Base-by-base conservation (phyloP, 805 yeast genomes). In the Wickerhamomyces tratensis region DNA sequence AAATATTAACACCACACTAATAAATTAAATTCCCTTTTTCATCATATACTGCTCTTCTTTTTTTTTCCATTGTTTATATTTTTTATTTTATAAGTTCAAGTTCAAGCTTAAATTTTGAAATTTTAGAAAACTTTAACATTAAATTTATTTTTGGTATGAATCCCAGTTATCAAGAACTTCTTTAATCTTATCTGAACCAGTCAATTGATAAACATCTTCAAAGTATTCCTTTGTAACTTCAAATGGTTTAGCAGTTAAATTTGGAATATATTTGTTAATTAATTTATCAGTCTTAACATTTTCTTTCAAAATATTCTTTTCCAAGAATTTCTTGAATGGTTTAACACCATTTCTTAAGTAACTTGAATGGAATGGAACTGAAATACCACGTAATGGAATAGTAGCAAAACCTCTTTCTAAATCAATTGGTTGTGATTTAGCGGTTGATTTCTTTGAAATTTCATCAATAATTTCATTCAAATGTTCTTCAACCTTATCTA, bases 301-400 rank as follows among this genome's bases (percentile, higher is more conserved):
- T 56, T 87, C 85, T 71, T 84, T 86, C 49, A 95, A 83, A 59
- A 93, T 84, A 78, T 93, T 91, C 83, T 88, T 93, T 64, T 82
- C 81, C 72, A 93, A 76, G 82, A 93, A 93, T 70, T 88, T 86
- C 76, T 91, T 89, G 86, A 93, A 93, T 58, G 98, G 98, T 69
- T 89, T 91, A 46, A 93, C 99, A 69, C 99, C 99, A 44, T 93
- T 86, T 76, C 91, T 84, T 71, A 93, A 76, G 72, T 94, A 93
- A n/a, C 96, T 82, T 29, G 97, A 88, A 71, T 93, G 99, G 97
- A 93, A 93, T 49, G 99, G 99, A 62, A 93, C 99, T n/a, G 96
- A 87, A 53, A 93, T 93, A 56, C 98, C 98, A 74, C 84, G 88
- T 67, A 93, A 78, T 64, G 99, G 99, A 57, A 93, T 93, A 58